Percentiles rank a stretch among this genome's conserved stretches.
phyloP scores from a whole-genome alignment of 495 filamentous ascomycete species.

The Xylaria bambusicola region DNA sequence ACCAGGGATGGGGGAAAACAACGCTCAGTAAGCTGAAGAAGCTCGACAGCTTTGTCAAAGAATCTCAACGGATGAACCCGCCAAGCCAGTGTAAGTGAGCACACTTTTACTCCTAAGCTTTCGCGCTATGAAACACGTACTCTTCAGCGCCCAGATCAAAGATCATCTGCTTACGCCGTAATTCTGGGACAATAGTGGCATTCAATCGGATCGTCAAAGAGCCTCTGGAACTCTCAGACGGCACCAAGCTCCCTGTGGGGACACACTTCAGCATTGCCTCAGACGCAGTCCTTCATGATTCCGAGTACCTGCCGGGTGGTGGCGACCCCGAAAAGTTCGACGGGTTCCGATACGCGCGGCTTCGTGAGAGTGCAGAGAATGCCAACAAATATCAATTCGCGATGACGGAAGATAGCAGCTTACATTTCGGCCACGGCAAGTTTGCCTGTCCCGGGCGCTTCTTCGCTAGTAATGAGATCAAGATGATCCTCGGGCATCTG shows the following conservation, averaged over 20 bases:
- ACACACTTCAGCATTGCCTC: slow-evolving; percentile 19
- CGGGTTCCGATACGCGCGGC: slow-evolving; percentile 16
- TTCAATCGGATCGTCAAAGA: slow-evolving; percentile 4
- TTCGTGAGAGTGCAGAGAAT: slow-evolving; percentile 8
- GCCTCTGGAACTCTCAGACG: slow-evolving; percentile 12
- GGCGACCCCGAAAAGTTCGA: slow-evolving; percentile 23
- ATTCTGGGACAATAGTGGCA: not conserved
- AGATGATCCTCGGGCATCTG: slow-evolving; percentile 23
- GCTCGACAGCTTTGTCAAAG: slow-evolving; percentile 13
- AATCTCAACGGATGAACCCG: slow-evolving; percentile 1
- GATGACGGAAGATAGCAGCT: not conserved
- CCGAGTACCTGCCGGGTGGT: not conserved
- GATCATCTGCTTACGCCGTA: not conserved
- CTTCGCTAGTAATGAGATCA: slow-evolving; percentile 23
- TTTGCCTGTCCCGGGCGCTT: slow-evolving; percentile 29
- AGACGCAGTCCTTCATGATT: slow-evolving; percentile 22
- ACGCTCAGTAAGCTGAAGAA: not conserved
- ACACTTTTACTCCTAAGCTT: not conserved
- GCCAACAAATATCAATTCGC: slow-evolving; percentile 11
- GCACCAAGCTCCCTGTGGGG: slow-evolving; percentile 17
- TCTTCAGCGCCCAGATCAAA: not conserved
- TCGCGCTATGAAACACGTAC: too few species aligned
- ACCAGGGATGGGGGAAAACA: not conserved
- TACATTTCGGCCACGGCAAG: slow-evolving; percentile 31
- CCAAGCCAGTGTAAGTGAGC: not conserved